phyloP scores from a whole-genome alignment of 1,284 basidiomycete species.

The Apiotrichum domesticum region DNA sequence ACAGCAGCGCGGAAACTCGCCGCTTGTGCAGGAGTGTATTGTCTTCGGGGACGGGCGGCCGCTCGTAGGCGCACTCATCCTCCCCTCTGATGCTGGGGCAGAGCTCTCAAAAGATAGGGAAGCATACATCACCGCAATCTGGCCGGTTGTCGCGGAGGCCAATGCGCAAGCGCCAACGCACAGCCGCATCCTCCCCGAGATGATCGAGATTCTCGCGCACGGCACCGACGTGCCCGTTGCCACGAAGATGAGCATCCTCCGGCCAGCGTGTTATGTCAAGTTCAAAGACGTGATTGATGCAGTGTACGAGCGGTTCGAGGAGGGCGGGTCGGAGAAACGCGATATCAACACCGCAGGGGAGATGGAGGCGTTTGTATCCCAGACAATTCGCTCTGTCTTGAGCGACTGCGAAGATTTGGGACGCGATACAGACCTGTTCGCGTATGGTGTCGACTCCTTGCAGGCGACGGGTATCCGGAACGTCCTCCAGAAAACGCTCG shows the following conservation, averaged over 20 bases:
- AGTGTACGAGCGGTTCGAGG: conserved; percentile 52
- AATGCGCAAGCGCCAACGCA: conserved; percentile 55
- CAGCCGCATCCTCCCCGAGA: conserved; percentile 53
- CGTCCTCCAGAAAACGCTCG: conserved; percentile 50
- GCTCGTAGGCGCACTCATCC: conserved; percentile 55
- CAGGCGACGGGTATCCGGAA: conserved; percentile 56
- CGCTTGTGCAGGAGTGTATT: conserved; percentile 52
- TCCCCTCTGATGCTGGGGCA: conserved; percentile 53
- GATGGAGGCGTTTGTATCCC: conserved; percentile 47
- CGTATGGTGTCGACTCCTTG: conserved; percentile 55
- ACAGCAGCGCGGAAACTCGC: conserved; percentile 42
- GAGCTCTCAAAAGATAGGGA: conserved; percentile 47
- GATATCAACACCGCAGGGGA: conserved; percentile 31
- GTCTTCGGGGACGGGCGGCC: conserved; percentile 57
- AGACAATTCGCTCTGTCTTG: conserved; percentile 43
- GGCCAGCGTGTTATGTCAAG: conserved; percentile 50
- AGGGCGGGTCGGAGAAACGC: conserved; percentile 45
- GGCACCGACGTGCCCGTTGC: conserved; percentile 43
- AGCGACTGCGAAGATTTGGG: conserved; percentile 35
- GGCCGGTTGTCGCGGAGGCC: conserved; percentile 53
- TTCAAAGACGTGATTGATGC: conserved; percentile 53
- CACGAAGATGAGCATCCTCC: conserved; percentile 45
- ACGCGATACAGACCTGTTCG: conserved; percentile 36
- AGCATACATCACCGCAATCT: conserved; percentile 46
- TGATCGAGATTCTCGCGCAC: conserved; percentile 52